A percentile compares a stretch with the other conserved stretches of the same genome.
Conservation (phyloP, 352 stramenopile genomes). For the Phytophthora litchii region DNA sequence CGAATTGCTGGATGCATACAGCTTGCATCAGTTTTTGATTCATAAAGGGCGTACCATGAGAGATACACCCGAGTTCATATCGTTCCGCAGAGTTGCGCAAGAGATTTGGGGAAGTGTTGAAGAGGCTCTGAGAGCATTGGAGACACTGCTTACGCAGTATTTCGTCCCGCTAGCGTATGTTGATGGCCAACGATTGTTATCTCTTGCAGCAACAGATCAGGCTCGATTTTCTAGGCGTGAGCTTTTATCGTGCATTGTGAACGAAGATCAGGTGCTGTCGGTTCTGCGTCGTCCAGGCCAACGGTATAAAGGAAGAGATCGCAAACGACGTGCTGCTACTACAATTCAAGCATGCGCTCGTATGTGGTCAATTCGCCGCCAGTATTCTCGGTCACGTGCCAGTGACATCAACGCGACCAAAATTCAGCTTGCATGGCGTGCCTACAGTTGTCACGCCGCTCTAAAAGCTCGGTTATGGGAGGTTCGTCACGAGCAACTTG, state of each 20-base stretch:
- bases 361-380: conserved; percentile 59
- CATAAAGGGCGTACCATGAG: conserved; percentile 81
- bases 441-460: conserved; percentile 48
- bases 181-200: conserved; percentile 79
- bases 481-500: conserved; percentile 43
- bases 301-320: conserved; percentile 79
- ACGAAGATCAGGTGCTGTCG: conserved; percentile 84
- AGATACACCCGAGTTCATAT: conserved; percentile 88
- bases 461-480: conserved; percentile 46
- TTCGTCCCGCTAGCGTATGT: conserved; percentile 88
- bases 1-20: conserved; percentile 79
- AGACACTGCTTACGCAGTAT: conserved; percentile 79
- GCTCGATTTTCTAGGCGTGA: conserved; percentile 55
- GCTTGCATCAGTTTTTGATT: conserved; percentile 90
- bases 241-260: conserved; percentile 83
- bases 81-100: conserved; percentile 79
- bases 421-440: conserved; percentile 71
- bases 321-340: conserved; percentile 61
- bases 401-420: conserved; percentile 48
- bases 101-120: conserved; percentile 85
- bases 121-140: conserved; percentile 71
- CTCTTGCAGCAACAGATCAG: conserved; percentile 71
- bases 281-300: conserved; percentile 72
- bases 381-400: conserved; percentile 49
- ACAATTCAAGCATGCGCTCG: conserved; percentile 77